A percentile compares a stretch with the other conserved stretches of the same genome.
phyloP scores from a whole-genome alignment of 495 filamentous ascomycete species.

The Pyronema omphalodes region DNA sequence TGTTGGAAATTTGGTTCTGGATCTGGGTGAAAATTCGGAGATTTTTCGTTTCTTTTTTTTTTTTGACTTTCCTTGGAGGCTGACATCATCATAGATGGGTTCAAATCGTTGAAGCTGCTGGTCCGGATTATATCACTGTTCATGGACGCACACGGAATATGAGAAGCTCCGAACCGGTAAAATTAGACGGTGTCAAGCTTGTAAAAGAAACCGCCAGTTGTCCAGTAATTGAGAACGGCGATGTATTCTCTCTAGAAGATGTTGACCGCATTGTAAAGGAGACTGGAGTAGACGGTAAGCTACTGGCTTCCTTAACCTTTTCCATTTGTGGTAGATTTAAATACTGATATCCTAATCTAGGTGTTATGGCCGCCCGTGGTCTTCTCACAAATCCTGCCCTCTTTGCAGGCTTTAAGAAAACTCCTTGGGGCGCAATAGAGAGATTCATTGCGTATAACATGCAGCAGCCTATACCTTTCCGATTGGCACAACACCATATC shows the following conservation, averaged over 20 bases:
- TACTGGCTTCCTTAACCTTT: not conserved
- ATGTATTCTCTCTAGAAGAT: constrained; percentile 35
- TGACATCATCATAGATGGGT: no score
- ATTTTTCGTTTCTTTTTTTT: no score
- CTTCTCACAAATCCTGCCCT: constrained; percentile 44
- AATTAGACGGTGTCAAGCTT: constrained; percentile 38
- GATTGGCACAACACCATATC: constrained; percentile 42
- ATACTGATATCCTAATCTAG: constrained; percentile 25
- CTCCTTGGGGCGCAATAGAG: constrained; percentile 42
- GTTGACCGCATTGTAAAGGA: constrained; percentile 18
- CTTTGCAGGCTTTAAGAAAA: constrained; percentile 35
- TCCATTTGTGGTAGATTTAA: not conserved
- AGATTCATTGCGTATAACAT: constrained; percentile 35
- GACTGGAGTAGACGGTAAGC: constrained; percentile 24
- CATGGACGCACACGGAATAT: constrained; percentile 41
- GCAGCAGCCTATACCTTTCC: constrained; percentile 37
- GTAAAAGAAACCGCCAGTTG: constrained; percentile 31
- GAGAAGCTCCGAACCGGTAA: constrained; percentile 36
- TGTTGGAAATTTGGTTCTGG: not conserved
- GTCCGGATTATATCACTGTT: constrained; percentile 41
- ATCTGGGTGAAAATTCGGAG: not conserved
- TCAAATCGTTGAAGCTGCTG: constrained; percentile 17
- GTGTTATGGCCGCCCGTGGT: constrained; percentile 47
- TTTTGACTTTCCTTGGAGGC: no score
- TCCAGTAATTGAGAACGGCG: constrained; percentile 43